Evolutionary conservation across 2,329 filamentous ascomycete genomes (phyloP).

Genomic region (Aspergillus sp.): DNA sequence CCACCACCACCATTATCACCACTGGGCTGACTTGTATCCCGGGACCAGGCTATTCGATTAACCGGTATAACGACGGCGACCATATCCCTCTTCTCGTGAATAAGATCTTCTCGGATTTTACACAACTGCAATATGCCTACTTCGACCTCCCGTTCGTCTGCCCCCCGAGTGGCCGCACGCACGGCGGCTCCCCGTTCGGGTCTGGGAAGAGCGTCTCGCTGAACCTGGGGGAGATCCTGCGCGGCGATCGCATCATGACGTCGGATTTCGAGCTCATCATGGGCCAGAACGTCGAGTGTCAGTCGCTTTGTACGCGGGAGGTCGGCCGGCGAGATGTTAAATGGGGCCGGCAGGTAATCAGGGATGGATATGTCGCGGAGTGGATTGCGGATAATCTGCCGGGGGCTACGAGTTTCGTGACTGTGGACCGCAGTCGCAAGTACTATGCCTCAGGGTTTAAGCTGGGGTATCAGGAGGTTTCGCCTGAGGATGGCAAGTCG

Average conservation of each 20-base stretch:
- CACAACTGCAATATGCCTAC: conserved; percentile 85
- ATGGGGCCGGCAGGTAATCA: conserved; percentile 63
- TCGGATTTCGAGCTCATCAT: conserved; percentile 77
- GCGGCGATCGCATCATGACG: conserved; percentile 74
- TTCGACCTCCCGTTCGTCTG: conserved; percentile 83
- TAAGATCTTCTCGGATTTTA: conserved; percentile 84
- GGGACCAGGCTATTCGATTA: conserved; percentile 66
- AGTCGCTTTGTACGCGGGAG: conserved; percentile 61
- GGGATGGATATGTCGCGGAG: conserved; percentile 74
- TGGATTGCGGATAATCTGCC: conserved; percentile 93
- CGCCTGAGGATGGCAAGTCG: conserved; percentile 50
- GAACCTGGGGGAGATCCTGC: conserved; percentile 78
- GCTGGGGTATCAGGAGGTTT: conserved; percentile 66
- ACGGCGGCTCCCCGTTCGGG: conserved; percentile 58
- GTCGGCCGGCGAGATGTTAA: conserved; percentile 57
- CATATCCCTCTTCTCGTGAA: conserved; percentile 79
- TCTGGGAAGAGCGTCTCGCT: conserved; percentile 71
- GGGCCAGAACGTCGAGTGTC: conserved; percentile 65
- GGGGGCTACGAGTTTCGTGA: conserved; percentile 80
- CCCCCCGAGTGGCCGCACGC: conserved; percentile 61
- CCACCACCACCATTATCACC: neutral
- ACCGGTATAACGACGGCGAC: conserved; percentile 67
- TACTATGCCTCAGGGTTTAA: conserved; percentile 91
- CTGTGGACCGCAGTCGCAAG: conserved; percentile 72
- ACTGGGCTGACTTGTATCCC: conserved; percentile 7